These are phyloP conservation scores for Tuber aestivum DNA, from an alignment of 495 filamentous ascomycete species.

Conservation along the genomic window DNA sequence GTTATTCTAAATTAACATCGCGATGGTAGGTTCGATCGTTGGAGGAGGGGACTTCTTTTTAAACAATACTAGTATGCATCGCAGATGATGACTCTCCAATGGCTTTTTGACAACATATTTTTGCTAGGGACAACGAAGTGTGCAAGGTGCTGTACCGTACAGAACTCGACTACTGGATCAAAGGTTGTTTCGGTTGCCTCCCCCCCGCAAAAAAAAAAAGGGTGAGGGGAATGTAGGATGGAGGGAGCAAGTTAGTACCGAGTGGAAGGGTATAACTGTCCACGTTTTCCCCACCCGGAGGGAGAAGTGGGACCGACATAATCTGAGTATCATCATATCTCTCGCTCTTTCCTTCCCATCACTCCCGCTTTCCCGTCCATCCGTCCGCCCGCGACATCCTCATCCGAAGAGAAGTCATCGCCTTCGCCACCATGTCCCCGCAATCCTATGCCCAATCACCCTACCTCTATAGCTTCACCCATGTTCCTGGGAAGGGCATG, in stretches of 20 bases:
- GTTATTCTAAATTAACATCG: neutral
- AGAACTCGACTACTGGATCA: constrained; percentile 11
- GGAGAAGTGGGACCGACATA: neutral
- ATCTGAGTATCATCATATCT: neutral
- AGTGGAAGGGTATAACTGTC: constrained; percentile 14
- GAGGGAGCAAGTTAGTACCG: constrained; percentile 4
- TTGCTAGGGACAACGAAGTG: constrained; percentile 8
- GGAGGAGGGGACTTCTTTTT: neutral
- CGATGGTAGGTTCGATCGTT: neutral
- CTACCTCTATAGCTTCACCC: constrained; percentile 42
- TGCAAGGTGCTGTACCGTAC: constrained; percentile 9
- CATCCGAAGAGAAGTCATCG: neutral
- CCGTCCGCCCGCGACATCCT: neutral
- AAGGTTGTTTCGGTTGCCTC: constrained; percentile 3
- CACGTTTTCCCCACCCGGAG: neutral
- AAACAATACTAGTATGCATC: neutral
- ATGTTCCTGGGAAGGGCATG: constrained; percentile 45
- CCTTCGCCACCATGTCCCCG: neutral
- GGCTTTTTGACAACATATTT: constrained; percentile 33
- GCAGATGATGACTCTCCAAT: constrained; percentile 19
- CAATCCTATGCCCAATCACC: constrained; percentile 3
- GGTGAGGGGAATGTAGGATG: neutral
- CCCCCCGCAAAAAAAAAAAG: neutral
- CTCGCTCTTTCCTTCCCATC: constrained; percentile 1
- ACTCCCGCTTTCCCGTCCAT: constrained; percentile 1